Percentiles rank a stretch among this genome's conserved stretches.
Evolutionary conservation across 164 flowering plant species (phyloP).

Genomic region (Tinospora cordifolia): DNA sequence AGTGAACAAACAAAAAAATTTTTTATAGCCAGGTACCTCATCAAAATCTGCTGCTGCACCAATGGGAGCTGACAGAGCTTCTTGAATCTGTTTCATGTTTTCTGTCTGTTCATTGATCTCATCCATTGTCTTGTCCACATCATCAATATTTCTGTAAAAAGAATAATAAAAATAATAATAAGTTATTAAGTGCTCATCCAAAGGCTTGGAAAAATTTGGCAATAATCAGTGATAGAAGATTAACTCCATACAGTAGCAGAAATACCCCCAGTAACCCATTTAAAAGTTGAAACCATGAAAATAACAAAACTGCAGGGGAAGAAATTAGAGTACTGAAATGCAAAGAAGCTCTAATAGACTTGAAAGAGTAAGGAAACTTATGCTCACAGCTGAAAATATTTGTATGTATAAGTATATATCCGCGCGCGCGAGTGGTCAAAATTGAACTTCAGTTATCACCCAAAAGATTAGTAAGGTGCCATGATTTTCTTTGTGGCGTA

Average conservation of each 20-base stretch:
- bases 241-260: background rate
- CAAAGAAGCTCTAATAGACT: background rate
- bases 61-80: conserved; percentile 38
- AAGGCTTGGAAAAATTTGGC: background rate
- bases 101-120: conserved; percentile 55
- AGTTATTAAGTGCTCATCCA: background rate
- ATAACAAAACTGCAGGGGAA: background rate
- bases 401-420: too few relatives aligned
- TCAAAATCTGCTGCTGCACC: conserved; percentile 48
- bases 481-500: too few relatives aligned
- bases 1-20: background rate
- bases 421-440: too few relatives aligned
- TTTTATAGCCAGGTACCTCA: conserved; percentile 21
- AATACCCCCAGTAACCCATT: background rate
- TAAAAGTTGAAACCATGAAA: background rate
- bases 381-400: too few relatives aligned
- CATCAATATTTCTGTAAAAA: conserved; percentile 39
- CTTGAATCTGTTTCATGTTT: conserved; percentile 49
- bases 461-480: background rate
- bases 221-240: background rate
- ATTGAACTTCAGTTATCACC: background rate
- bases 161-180: too few relatives aligned
- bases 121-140: conserved; percentile 55
- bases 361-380: background rate
- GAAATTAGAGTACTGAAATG: background rate